phyloP scores from a whole-genome alignment of 2,329 filamentous ascomycete species.

The Fusarium praegraminearum region DNA sequence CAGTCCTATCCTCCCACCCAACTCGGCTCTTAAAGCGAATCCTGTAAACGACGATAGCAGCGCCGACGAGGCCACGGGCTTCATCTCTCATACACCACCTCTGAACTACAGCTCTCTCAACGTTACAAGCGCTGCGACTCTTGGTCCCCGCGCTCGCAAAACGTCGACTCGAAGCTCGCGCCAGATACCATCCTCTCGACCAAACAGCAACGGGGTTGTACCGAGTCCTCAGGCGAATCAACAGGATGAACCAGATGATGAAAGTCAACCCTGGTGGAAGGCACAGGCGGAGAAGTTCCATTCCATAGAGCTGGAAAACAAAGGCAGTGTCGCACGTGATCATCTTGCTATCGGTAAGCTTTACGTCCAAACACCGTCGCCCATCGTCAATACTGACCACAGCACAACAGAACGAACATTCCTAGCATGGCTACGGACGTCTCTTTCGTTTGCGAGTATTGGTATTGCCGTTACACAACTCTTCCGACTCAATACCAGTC shows the following conservation, averaged over 20 bases:
- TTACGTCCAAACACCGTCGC: background rate
- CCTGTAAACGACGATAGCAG: conserved; percentile 42
- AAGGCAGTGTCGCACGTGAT: conserved; percentile 84
- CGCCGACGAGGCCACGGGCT: conserved; percentile 58
- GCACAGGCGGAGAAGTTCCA: conserved; percentile 61
- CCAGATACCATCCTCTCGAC: conserved; percentile 22
- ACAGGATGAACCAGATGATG: conserved; percentile 39
- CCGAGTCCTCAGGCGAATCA: conserved; percentile 24
- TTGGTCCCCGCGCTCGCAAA: conserved; percentile 32
- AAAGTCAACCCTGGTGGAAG: conserved; percentile 62
- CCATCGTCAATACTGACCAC: conserved; percentile 10
- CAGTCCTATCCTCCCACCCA: conserved; percentile 36
- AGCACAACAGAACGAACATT: conserved; percentile 78
- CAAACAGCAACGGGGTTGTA: conserved; percentile 18
- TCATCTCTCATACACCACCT: conserved; percentile 52
- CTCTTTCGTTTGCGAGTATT: conserved; percentile 83
- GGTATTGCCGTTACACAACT: conserved; percentile 87
- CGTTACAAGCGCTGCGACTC: conserved; percentile 33
- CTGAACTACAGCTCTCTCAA: conserved; percentile 58
- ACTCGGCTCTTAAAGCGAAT: conserved; percentile 33
- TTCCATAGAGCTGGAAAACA: conserved; percentile 84
- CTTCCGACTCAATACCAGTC: conserved; percentile 81
- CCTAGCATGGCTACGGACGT: conserved; percentile 86
- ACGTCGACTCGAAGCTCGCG: conserved; percentile 17
- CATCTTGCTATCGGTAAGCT: conserved; percentile 79